Evolutionary conservation across 2,329 filamentous ascomycete species (phyloP), one percentile per base, ranked within the genome.

Genomic region (Ambrosiella beaveri): DNA sequence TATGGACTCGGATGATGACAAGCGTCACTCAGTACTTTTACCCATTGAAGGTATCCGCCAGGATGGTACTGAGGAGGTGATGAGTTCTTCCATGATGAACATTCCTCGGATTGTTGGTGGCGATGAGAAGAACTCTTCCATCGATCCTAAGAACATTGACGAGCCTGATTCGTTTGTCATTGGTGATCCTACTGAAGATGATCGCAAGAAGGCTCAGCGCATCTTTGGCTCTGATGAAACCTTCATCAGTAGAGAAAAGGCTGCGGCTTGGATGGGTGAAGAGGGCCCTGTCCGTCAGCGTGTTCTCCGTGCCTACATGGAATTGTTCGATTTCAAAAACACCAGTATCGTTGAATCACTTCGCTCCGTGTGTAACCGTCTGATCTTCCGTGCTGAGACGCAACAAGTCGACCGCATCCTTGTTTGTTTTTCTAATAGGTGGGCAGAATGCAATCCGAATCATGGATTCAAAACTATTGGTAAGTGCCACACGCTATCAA

Each of bases 391-490:
- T 63, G 93, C 87, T 45, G 93, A 98, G 71, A 95, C 90, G 2
- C 93, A 98, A 70, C 91, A 98, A 69, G 88, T 98, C 17, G 93
- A 98, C 68, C 85, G 93, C 39, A 91, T 98, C 60, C 73, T 98
- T 62, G 87, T 94, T 65, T 85, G 86, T 17, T 91, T 97, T 65
- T 88, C 93, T 2, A 82, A 81, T 63, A 77, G 91, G 61, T 98
- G 93, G 93, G 95, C 88, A 68, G 80, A 86, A 64, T 96, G 90
- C 74, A 98, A 98, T 67, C 81, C 86, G 0, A 85, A 83, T 49
- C 89, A 98, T 69, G 90, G 91, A 12, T 98, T 97, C 76, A 96
- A 93, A 70, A 81, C 85, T 58, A 81, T 76, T 64, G 88, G 87
- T 90, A 75, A 71, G 82, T 69, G 41, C 36, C 13, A 11, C 13